Conservation (phyloP, 805 yeast species). For the Allodekkera sacchari region DNA sequence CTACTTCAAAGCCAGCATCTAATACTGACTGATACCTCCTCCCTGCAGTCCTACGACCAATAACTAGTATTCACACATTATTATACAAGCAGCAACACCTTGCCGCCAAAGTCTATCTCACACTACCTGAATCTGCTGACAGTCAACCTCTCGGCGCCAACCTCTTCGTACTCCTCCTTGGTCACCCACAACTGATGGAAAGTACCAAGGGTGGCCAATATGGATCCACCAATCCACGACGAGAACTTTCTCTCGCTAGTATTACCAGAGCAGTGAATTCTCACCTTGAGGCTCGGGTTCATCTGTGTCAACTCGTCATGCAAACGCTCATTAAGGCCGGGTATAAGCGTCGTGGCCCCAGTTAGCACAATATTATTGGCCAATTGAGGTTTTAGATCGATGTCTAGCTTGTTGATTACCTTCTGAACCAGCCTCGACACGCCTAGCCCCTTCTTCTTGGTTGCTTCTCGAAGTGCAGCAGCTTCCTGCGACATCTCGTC, state of each 20-base stretch:
- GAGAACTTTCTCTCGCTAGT: slow-evolving; percentile 69
- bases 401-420: slow-evolving; percentile 55
- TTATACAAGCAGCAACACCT: background rate
- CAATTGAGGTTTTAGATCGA: slow-evolving; percentile 73
- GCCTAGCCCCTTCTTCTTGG: slow-evolving; percentile 19
- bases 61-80: too few relatives aligned
- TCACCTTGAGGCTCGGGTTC: slow-evolving; percentile 79
- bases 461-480: background rate
- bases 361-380: slow-evolving; percentile 86
- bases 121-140: slow-evolving; percentile 71
- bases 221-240: slow-evolving; percentile 90
- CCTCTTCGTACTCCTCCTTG: slow-evolving; percentile 78
- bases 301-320: slow-evolving; percentile 57
- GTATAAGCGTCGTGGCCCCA: slow-evolving; percentile 74
- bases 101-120: background rate
- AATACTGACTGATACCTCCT: background rate
- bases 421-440: slow-evolving; percentile 53
- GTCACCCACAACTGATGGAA: slow-evolving; percentile 96
- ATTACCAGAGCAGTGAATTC: slow-evolving; percentile 77
- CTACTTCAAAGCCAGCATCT: too few relatives aligned
- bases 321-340: slow-evolving; percentile 73
- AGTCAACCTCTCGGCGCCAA: slow-evolving; percentile 73
- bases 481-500: too few relatives aligned
- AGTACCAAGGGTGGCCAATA: slow-evolving; percentile 80
- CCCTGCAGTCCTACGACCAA: background rate